phyloP scores from a whole-genome alignment of 2,329 filamentous ascomycete species.

The Neoscytalidium dimidiatum region DNA sequence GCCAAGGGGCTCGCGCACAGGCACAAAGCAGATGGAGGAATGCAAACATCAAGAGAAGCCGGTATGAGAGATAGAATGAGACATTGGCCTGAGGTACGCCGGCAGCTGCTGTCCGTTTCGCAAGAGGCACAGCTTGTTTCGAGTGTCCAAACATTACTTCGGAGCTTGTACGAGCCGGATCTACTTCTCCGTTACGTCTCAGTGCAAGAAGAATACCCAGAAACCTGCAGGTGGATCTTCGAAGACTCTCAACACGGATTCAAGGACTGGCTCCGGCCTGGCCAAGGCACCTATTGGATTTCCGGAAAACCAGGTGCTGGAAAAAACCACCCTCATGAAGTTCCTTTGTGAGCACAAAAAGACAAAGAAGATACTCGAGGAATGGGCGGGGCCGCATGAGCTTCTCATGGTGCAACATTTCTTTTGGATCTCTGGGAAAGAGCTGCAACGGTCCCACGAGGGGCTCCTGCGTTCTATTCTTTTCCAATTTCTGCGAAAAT shows the following conservation, averaged over 20 bases:
- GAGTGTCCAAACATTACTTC: background rate
- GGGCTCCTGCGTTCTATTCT: slow-evolving; percentile 43
- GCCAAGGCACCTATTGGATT: slow-evolving; percentile 30
- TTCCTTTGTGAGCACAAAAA: slow-evolving; percentile 19
- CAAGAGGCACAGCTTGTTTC: background rate
- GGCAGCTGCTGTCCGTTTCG: background rate
- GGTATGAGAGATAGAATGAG: background rate
- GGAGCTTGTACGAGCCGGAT: background rate
- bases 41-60: background rate
- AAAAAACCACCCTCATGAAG: slow-evolving; percentile 49
- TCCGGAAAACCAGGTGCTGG: slow-evolving; percentile 50
- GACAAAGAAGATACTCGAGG: slow-evolving; percentile 30
- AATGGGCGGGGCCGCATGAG: slow-evolving; percentile 36
- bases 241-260: background rate
- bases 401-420: slow-evolving; percentile 41
- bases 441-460: slow-evolving; percentile 43
- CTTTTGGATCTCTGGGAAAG: slow-evolving; percentile 45
- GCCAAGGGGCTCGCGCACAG: no score
- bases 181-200: background rate
- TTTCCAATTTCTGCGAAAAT: slow-evolving; percentile 32
- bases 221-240: slow-evolving; percentile 4
- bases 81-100: background rate
- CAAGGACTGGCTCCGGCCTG: background rate
- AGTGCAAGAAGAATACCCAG: background rate
- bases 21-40: background rate